A percentile compares a stretch with the other conserved stretches of the same genome.
phyloP scores from a whole-genome alignment of 2,329 filamentous ascomycete species.

The Diaporthe capsici region DNA sequence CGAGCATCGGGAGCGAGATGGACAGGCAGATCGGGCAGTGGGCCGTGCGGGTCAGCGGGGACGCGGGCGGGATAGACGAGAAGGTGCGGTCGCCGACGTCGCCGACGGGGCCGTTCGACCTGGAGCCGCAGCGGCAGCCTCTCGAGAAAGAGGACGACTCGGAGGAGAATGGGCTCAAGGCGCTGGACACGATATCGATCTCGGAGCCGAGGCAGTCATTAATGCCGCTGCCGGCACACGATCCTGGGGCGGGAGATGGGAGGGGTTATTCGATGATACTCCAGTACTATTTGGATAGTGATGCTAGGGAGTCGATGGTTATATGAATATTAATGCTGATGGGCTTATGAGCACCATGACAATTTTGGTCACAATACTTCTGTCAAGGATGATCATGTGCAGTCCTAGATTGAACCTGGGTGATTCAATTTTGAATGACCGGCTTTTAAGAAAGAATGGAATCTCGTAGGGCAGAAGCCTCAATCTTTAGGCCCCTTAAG shows the following conservation, averaged over 20 bases:
- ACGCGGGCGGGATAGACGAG: conserved; percentile 15
- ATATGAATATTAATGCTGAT: conserved; percentile 30
- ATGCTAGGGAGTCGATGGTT: conserved; percentile 32
- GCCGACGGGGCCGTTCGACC: not conserved
- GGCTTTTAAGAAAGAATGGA: no score
- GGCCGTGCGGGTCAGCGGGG: conserved; percentile 22
- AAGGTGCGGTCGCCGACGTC: conserved; percentile 18
- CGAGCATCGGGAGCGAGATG: conserved; percentile 24
- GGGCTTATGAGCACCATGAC: conserved; percentile 18
- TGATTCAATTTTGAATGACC: not conserved
- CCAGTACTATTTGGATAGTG: conserved; percentile 26
- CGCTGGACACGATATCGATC: not conserved
- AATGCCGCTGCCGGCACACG: conserved; percentile 13
- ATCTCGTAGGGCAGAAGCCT: not conserved
- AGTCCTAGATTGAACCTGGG: no score
- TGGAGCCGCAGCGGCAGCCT: not conserved
- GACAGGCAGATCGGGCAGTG: conserved; percentile 32
- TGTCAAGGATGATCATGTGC: not conserved
- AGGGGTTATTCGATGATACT: conserved; percentile 28
- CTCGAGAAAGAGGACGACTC: not conserved
- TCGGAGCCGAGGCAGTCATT: conserved; percentile 22
- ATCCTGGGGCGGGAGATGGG: not conserved
- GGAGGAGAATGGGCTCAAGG: conserved; percentile 19
- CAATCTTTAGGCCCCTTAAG: no score
- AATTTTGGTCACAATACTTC: not conserved